Evolutionary conservation across 192 early-diverging fungal genomes (phyloP), one percentile per base, ranked within the genome.

Genomic region (Coemansia sp.): DNA sequence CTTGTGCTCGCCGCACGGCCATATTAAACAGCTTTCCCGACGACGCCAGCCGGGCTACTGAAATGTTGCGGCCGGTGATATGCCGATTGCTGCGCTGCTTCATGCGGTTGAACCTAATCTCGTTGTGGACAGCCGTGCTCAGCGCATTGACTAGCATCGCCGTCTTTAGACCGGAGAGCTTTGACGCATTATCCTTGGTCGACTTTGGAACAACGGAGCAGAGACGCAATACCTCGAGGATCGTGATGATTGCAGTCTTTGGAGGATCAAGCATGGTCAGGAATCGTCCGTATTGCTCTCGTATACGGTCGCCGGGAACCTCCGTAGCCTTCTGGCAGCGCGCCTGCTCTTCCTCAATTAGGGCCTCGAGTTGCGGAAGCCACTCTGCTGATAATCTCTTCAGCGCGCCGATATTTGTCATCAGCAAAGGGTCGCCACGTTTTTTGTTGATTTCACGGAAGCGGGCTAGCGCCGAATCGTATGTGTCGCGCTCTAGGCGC

Each of bases 21-120:
- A 90, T 89, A 63, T 93, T 89, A 72, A 95, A 93, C 54, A 97
- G 83, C 66, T 87, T 88, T 4, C 93, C 94, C 39, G 85, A 89
- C 13, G 88, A 78, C 60, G 89, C 91, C 10, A 97, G 78, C 62
- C 90, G 73, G 63, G 94, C 91, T 17, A 93, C 83, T 31, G 75
- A 80, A 51, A 79, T 67, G 40, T 85, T 74, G 35, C 65, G 62
- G 13, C 71, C 67, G 62, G 91, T 74, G 46, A 88, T 56, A 27
- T 87, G 88, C 36, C 84, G 75, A 67, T 91, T 91, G 19, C 82
- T 81, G 61, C 85, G 88, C 67, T 88, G 87, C 44, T 89, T 89
- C 81, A 94, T 86, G 41, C 92, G 86, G 59, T 89, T 87, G 10
- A 92, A 85, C 72, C 91, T 89, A 71, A 93, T 89, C 75, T 98